Evolutionary conservation across 1,139 yeast genomes (phyloP), one percentile per base, ranked within the genome.

Genomic region (Pichia sp.): DNA sequence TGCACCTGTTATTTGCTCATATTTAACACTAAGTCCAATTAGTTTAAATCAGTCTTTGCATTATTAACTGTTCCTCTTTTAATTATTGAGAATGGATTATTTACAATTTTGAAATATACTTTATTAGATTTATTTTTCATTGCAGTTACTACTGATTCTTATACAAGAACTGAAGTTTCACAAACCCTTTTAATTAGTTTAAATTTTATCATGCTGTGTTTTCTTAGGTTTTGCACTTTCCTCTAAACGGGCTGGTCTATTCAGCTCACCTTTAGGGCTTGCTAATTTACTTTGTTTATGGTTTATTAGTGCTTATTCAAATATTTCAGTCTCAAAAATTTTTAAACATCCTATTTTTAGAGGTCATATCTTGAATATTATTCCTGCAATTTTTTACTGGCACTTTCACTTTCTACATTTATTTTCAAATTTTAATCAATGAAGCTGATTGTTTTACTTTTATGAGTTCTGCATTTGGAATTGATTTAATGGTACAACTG

Each of bases 181-280:
- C 72, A 72, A 33, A 87, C 95, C n/a, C 82, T 86, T 61, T 57
- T 85, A 23, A 61, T 67, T 41, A 69, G 67, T 43, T 67, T 78
- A 79, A 58, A 72, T 82, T 46, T 69, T 94, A 60, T 46, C 83
- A 26, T 74, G 87, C 37, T 78, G 95, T 34, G 96, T 87, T 42
- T 84, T 84, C 20, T 71, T 94, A 45, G 99, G 98, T 41, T 78
- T 94, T 47, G 92, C 97, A 3, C 71, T 84, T 30, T 79, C 90
- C 37, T 82, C 96, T 39, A 94, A 94, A 65, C 92, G 98, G 97
- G 97, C 92, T 40, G 99, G 98, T 45, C 69, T 92, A 40, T 92
- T 92, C 72, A 92, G 98, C 34, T 66, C 90, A 54, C 89, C 86
- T 8, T 78, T 87, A 50, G 98, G 98, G 40, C 43, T 75, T 6